Evolutionary conservation across 2,329 filamentous ascomycete genomes (phyloP).

Genomic region (Sclerotinia glacialis): DNA sequence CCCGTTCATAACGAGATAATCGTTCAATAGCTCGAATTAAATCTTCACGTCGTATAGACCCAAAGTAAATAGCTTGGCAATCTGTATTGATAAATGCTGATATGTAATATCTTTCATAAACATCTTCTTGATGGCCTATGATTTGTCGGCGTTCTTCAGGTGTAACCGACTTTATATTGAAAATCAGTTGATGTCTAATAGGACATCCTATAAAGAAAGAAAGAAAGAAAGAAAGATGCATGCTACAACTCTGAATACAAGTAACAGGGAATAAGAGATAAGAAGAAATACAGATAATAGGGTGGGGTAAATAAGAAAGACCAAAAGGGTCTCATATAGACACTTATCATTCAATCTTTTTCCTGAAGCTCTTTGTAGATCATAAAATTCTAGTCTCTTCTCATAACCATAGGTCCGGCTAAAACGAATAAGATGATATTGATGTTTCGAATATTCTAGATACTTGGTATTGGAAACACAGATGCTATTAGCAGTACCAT

Average conservation of each 20-base stretch:
- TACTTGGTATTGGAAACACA: conserved; percentile 26
- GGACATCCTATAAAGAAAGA: not conserved
- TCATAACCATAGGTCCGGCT: conserved; percentile 33
- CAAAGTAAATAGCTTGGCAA: not conserved
- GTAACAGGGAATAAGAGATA: too few relatives aligned
- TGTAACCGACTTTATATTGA: not conserved
- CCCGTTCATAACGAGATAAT: not conserved
- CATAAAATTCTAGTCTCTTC: conserved; percentile 35
- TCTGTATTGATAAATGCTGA: not conserved
- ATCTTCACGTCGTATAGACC: not conserved
- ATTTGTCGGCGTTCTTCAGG: not conserved
- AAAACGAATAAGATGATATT: conserved; percentile 41
- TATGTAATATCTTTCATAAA: not conserved
- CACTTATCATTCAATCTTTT: conserved; percentile 34
- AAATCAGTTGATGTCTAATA: not conserved
- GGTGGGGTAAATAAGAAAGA: too few relatives aligned
- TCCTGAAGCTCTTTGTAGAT: conserved; percentile 31
- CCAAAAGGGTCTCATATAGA: conserved; percentile 11
- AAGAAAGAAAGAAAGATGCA: too few relatives aligned
- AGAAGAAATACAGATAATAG: too few relatives aligned
- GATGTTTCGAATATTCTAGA: conserved; percentile 44
- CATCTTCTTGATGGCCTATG: not conserved
- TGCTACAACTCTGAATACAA: too few relatives aligned
- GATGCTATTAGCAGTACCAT: conserved; percentile 22
- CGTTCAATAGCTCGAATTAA: conserved; percentile 7